A percentile compares a stretch with the other conserved stretches of the same genome.
Evolutionary conservation across 1,139 yeast genomes (phyloP).

Genomic region (Kurtzmaniella natalensis): DNA sequence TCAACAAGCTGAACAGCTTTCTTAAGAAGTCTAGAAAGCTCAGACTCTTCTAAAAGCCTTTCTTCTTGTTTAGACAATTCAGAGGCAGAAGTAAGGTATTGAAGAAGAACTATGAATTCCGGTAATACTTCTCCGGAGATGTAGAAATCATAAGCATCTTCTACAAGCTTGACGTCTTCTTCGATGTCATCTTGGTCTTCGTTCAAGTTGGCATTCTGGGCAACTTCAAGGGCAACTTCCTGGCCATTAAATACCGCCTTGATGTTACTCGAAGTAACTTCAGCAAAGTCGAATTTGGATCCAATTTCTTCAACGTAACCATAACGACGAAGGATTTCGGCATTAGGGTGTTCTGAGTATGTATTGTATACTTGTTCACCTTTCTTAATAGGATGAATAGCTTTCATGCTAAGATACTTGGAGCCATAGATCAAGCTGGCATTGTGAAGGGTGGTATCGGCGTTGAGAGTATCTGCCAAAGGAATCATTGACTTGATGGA

Average conservation of each 20-base stretch:
- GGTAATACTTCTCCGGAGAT: conserved; percentile 51
- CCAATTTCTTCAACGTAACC: conserved; percentile 84
- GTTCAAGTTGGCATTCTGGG: conserved; percentile 13
- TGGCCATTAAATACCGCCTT: conserved; percentile 25
- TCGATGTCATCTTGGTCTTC: conserved; percentile 46
- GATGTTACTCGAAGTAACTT: conserved; percentile 48
- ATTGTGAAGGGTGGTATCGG: conserved; percentile 75
- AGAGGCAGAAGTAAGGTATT: conserved; percentile 39
- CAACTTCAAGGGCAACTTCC: conserved; percentile 25
- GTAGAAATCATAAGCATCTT: conserved; percentile 61
- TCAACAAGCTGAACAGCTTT: conserved; percentile 48
- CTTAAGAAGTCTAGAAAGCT: conserved; percentile 38
- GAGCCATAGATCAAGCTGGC: conserved; percentile 58
- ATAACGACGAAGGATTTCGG: conserved; percentile 82
- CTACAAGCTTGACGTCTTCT: conserved; percentile 40
- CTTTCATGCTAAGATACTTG: conserved; percentile 57
- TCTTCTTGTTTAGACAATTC: conserved; percentile 24
- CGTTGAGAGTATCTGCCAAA: conserved; percentile 83
- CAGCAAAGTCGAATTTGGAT: conserved; percentile 79
- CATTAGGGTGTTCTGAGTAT: conserved; percentile 86
- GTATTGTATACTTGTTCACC: conserved; percentile 83
- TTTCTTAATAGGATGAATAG: conserved; percentile 54
- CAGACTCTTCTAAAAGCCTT: conserved; percentile 14
- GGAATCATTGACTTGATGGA: conserved; percentile 85
- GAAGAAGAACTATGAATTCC: conserved; percentile 52